phyloP scores from a whole-genome alignment of 2,329 filamentous ascomycete genomes.

The Trichoderma sp. region DNA sequence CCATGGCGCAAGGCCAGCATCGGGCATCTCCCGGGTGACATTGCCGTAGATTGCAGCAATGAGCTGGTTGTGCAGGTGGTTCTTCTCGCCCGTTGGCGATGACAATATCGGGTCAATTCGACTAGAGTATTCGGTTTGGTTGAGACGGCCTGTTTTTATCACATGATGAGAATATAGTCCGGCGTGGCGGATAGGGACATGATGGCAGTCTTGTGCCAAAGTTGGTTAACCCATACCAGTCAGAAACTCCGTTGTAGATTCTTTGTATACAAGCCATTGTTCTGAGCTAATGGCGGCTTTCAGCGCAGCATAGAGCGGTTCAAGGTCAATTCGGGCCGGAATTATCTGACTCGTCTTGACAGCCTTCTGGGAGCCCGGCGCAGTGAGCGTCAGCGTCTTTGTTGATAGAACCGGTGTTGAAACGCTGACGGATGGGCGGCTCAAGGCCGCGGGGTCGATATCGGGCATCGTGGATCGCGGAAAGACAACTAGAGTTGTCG shows the following conservation, averaged over 20 bases:
- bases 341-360: slow-evolving; percentile 62
- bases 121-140: slow-evolving; percentile 59
- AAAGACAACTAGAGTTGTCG: slow-evolving; percentile 40
- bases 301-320: slow-evolving; percentile 61
- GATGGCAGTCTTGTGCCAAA: background rate
- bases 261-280: slow-evolving; percentile 64
- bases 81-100: slow-evolving; percentile 56
- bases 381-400: slow-evolving; percentile 56
- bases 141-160: slow-evolving; percentile 53
- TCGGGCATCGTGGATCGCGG: slow-evolving; percentile 55
- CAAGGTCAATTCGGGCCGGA: slow-evolving; percentile 65
- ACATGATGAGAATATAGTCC: background rate
- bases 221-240: slow-evolving; percentile 47
- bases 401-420: slow-evolving; percentile 58
- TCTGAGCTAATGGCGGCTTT: slow-evolving; percentile 59
- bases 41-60: slow-evolving; percentile 66
- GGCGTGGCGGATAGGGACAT: background rate
- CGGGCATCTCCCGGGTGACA: slow-evolving; percentile 67
- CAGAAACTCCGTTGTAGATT: slow-evolving; percentile 60
- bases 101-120: slow-evolving; percentile 60
- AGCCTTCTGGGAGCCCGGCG: slow-evolving; percentile 49
- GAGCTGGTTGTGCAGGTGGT: slow-evolving; percentile 67
- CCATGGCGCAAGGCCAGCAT: slow-evolving; percentile 66
- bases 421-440: slow-evolving; percentile 57
- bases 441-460: slow-evolving; percentile 68